Conservation (phyloP, 108 stramenopile genomes). For the Cafeteria roenbergensis region DNA sequence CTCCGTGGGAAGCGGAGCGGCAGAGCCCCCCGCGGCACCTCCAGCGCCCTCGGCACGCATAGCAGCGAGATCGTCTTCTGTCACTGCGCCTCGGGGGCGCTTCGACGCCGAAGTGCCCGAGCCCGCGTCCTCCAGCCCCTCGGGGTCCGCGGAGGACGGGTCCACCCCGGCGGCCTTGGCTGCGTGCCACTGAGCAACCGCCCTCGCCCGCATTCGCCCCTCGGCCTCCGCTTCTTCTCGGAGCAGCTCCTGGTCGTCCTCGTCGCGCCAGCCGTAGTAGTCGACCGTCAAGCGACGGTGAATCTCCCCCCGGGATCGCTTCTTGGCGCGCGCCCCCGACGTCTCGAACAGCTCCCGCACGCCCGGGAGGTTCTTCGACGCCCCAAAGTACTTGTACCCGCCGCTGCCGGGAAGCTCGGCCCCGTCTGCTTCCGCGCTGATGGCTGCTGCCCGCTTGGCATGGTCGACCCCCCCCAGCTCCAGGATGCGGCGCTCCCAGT, state of each 20-base stretch:
- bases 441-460: conserved; percentile 50
- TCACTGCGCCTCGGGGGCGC: no score
- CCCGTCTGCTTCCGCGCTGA: conserved; percentile 52
- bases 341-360: conserved; percentile 70
- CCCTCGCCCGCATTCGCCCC: background rate
- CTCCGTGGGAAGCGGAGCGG: no score
- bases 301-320: conserved; percentile 60
- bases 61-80: no score
- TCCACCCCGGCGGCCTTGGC: no score
- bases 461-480: conserved; percentile 71
- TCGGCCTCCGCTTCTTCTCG: background rate
- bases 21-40: no score
- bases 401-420: conserved; percentile 45
- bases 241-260: conserved; percentile 37
- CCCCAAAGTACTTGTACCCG: conserved; percentile 83
- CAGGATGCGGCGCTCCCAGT: conserved; percentile 77
- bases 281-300: conserved; percentile 70
- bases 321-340: conserved; percentile 7
- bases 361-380: conserved; percentile 78
- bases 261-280: conserved; percentile 82
- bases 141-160: no score
- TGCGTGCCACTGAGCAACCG: background rate
- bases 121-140: no score
- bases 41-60: no score
- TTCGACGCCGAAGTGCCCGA: no score